phyloP scores from a whole-genome alignment of 805 yeast genomes.

The Saccharomycopsis guyanensis region DNA sequence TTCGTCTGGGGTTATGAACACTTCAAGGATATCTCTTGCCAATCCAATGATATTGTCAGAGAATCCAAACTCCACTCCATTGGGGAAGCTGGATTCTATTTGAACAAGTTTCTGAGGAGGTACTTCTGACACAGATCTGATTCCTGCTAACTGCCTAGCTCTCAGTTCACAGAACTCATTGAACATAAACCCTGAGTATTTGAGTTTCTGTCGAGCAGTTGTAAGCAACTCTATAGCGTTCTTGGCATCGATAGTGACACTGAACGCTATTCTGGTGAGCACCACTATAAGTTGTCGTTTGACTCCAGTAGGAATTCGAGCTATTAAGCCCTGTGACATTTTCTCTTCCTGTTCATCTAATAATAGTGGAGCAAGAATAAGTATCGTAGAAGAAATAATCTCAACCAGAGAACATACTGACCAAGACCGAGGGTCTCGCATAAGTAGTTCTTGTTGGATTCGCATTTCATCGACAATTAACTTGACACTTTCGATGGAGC shows the following conservation, averaged over 20 bases:
- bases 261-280: slow-evolving; percentile 46
- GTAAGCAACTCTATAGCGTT: slow-evolving; percentile 33
- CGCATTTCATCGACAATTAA: slow-evolving; percentile 17
- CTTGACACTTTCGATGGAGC: slow-evolving; percentile 12
- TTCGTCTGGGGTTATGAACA: slow-evolving; percentile 65
- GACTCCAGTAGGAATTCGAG: slow-evolving; percentile 27
- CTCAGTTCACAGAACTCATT: slow-evolving; percentile 37
- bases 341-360: slow-evolving; percentile 1
- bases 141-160: slow-evolving; percentile 32
- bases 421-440: slow-evolving; percentile 38
- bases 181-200: slow-evolving; percentile 26
- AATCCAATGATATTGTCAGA: slow-evolving; percentile 57
- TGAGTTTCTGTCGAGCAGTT: slow-evolving; percentile 22
- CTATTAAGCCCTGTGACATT: slow-evolving; percentile 7
- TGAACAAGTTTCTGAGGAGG: slow-evolving; percentile 24
- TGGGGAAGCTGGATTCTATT: slow-evolving; percentile 37
- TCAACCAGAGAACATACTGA: slow-evolving; percentile 32
- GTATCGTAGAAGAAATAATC: slow-evolving; percentile 27
- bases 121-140: slow-evolving; percentile 32
- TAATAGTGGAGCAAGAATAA: slow-evolving; percentile 12
- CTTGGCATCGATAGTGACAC: slow-evolving; percentile 33
- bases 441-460: slow-evolving; percentile 39
- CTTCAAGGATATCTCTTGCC: slow-evolving; percentile 63
- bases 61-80: slow-evolving; percentile 57
- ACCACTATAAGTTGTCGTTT: slow-evolving; percentile 41